Conservation (phyloP, 345 rosid species). For the Streptanthus diversifolius region DNA sequence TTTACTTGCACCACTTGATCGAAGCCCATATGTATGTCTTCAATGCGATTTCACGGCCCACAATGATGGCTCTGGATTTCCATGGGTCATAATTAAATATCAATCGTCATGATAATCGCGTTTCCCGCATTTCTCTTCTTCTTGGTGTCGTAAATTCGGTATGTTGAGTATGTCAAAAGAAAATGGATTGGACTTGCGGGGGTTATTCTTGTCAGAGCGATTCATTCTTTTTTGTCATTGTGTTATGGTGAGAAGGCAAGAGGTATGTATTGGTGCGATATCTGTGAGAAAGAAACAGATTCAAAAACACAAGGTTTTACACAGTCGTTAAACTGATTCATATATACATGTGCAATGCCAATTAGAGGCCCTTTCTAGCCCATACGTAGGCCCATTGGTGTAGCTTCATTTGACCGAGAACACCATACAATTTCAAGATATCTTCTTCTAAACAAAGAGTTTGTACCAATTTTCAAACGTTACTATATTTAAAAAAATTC, state of each 20-base stretch:
- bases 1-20: not conserved
- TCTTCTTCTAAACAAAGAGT: not conserved
- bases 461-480: not conserved
- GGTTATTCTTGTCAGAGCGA: not conserved
- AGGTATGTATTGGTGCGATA: not conserved
- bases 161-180: not conserved
- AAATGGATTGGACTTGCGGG: not conserved
- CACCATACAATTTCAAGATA: not conserved
- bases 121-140: not conserved
- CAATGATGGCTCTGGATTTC: not conserved
- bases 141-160: not conserved
- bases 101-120: not conserved
- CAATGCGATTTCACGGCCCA: not conserved
- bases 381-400: not conserved
- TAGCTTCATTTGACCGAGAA: not conserved
- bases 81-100: not conserved
- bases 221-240: not conserved
- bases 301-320: too few relatives aligned
- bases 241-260: not conserved
- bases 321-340: too few relatives aligned
- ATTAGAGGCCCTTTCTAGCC: not conserved
- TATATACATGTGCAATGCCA: too few relatives aligned
- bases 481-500: too few relatives aligned
- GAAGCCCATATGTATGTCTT: conserved; percentile 1
- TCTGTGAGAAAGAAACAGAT: too few relatives aligned